Evolutionary conservation across 1,139 yeast species (phyloP), one percentile per base, ranked within the genome.

Genomic region (Sugiyamaella paludigena): DNA sequence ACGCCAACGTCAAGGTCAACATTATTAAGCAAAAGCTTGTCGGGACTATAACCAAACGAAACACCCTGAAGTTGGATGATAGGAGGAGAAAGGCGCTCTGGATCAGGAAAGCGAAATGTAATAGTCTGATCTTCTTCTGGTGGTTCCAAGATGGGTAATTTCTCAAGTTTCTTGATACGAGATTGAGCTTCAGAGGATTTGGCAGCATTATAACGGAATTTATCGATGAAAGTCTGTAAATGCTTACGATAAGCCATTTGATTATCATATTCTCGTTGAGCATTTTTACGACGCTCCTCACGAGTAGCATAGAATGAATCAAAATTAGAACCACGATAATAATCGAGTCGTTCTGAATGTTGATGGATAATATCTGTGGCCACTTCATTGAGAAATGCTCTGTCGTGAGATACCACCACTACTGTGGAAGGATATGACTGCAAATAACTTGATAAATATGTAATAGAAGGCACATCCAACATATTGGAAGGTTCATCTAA

Each of bases 401-500:
- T 82, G 71, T 92, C 99, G 75, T 92, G 99, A 50, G 98, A 92
- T 41, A 92, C 99, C 36, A 91, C 95, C 59, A 92, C 75, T 6
- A 92, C 95, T 0, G 98, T 92, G 0, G 96, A 80, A 51, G 95
- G 91, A 66, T 92, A 92, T 9, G 87, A 76, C 66, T 88, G 96
- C 59, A 92, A 74, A 66, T 92, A 92, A 60, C 85, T 81, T 9
- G 98, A 94, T 66, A 92, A 77, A 66, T 82, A 92, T 1, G 98
- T 92, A 66, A 92, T 88, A 47, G 98, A 91, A 30, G 98, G 98
- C 69, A 92, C 97, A 80, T 92, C 98, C 95, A 92, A 86, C 97
- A 91, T 92, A 84, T 92, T 92, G 58, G 98, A 91, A 63, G 98
- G 98, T 78, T 92, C 98, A 80, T 92, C 98, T 58, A 92, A 77